These are phyloP conservation scores for Euphorbia pulcherrima DNA, from an alignment of 345 rosid genomes.

Conservation along the genomic window DNA sequence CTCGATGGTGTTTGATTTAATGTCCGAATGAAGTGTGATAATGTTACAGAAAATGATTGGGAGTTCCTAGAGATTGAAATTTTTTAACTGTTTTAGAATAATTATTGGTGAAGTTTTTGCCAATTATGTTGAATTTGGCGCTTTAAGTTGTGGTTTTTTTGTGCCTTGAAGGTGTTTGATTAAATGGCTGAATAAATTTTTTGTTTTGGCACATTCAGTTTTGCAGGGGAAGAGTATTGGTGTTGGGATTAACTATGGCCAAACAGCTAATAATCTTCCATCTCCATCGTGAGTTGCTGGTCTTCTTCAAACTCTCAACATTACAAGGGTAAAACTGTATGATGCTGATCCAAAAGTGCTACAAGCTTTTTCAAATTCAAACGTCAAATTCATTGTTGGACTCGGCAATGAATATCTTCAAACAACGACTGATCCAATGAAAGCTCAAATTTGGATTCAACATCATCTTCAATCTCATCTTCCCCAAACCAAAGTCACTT, in stretches of 20 bases:
- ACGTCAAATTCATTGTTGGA: conserved; percentile 68
- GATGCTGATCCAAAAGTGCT: conserved; percentile 87
- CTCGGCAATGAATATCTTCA: conserved; percentile 61
- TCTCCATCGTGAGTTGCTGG: conserved; percentile 54
- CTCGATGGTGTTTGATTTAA: too few species aligned
- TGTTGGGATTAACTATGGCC: conserved; percentile 90
- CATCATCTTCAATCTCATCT: conserved; percentile 58
- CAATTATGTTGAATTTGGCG: too few species aligned
- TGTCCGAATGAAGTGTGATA: too few species aligned
- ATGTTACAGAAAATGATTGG: too few species aligned
- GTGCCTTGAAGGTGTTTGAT: not conserved
- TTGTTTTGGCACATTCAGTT: conserved; percentile 18
- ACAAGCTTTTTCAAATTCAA: conserved; percentile 55
- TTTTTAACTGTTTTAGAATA: too few species aligned
- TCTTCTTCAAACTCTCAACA: conserved; percentile 61
- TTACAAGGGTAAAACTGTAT: conserved; percentile 69
- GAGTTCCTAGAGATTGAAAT: too few species aligned
- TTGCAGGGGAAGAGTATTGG: conserved; percentile 27
- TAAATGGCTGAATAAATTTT: not conserved
- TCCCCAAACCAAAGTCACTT: conserved; percentile 49
- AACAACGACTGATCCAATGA: conserved; percentile 50
- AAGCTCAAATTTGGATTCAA: conserved; percentile 65
- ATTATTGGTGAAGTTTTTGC: not conserved
- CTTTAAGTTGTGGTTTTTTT: too few species aligned
- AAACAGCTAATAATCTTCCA: conserved; percentile 81